Conservation (phyloP, 129 eudicot species). For the Artemisia tridentata region DNA sequence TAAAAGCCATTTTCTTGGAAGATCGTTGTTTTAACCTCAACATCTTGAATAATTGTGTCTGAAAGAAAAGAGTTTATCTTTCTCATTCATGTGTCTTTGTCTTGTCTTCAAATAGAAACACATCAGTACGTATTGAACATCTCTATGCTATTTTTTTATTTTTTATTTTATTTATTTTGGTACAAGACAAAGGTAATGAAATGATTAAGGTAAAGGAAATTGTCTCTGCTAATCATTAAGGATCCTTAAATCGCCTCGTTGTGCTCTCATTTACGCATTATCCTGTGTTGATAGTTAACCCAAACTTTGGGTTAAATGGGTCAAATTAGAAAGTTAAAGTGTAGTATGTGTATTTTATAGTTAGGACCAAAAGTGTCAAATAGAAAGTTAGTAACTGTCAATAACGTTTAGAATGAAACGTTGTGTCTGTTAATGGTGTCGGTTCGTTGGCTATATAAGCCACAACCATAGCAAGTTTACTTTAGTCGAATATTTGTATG, state of each 20-base stretch:
- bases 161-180: conserved; percentile 15
- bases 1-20: conserved; percentile 1
- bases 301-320: no score
- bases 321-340: no score
- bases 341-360: no score
- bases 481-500: no score
- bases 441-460: no score
- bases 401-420: no score
- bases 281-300: no score
- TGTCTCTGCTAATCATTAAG: conserved; percentile 14
- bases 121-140: conserved; percentile 22
- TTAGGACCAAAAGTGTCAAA: no score
- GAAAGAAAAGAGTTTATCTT: neutral
- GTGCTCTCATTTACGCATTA: conserved; percentile 21
- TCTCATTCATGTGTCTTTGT: conserved; percentile 43
- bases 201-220: conserved; percentile 15
- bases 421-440: no score
- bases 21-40: neutral
- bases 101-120: conserved; percentile 47
- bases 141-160: conserved; percentile 15
- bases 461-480: no score
- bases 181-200: conserved; percentile 30
- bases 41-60: neutral
- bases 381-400: no score
- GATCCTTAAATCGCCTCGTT: conserved; percentile 20